These are phyloP conservation scores for Chrysanthemum makinoi DNA, from an alignment of 129 eudicot genomes.

Conservation along the genomic window DNA sequence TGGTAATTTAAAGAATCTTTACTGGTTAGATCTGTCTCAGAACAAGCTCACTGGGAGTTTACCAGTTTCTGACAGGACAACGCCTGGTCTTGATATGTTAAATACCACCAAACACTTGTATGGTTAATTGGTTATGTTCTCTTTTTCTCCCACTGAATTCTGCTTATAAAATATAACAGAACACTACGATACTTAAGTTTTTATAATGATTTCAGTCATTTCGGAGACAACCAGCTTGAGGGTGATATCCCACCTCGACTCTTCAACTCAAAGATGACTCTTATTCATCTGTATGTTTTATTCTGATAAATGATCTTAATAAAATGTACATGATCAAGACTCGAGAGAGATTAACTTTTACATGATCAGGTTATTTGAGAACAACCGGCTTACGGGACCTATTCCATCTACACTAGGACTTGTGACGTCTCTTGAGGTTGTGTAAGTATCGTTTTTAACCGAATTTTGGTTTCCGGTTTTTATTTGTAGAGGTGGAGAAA, in stretches of 20 bases:
- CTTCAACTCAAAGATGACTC: slow-evolving; percentile 48
- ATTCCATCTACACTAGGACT: slow-evolving; percentile 47
- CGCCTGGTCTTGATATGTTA: slow-evolving; percentile 77
- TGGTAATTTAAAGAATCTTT: slow-evolving; percentile 54
- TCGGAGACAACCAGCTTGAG: slow-evolving; percentile 63
- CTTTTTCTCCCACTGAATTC: background rate
- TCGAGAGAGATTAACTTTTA: background rate
- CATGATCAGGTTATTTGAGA: slow-evolving; percentile 42
- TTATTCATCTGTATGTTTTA: slow-evolving; percentile 57
- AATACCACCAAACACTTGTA: slow-evolving; percentile 57
- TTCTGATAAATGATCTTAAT: background rate
- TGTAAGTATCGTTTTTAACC: slow-evolving; percentile 33
- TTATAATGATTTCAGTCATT: slow-evolving; percentile 43
- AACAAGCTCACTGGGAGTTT: slow-evolving; percentile 58
- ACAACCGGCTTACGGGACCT: slow-evolving; percentile 40
- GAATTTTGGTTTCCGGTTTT: background rate
- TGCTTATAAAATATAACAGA: background rate
- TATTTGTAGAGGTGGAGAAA: background rate
- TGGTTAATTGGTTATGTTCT: slow-evolving; percentile 21
- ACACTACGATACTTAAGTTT: background rate
- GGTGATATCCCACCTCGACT: slow-evolving; percentile 53
- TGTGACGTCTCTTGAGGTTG: slow-evolving; percentile 36
- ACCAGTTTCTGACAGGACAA: slow-evolving; percentile 59
- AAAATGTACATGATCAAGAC: background rate
- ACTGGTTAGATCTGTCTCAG: slow-evolving; percentile 73